Evolutionary conservation across 2,329 filamentous ascomycete genomes (phyloP), one percentile per base, ranked within the genome.

Genomic region (Annulohypoxylon truncatum): DNA sequence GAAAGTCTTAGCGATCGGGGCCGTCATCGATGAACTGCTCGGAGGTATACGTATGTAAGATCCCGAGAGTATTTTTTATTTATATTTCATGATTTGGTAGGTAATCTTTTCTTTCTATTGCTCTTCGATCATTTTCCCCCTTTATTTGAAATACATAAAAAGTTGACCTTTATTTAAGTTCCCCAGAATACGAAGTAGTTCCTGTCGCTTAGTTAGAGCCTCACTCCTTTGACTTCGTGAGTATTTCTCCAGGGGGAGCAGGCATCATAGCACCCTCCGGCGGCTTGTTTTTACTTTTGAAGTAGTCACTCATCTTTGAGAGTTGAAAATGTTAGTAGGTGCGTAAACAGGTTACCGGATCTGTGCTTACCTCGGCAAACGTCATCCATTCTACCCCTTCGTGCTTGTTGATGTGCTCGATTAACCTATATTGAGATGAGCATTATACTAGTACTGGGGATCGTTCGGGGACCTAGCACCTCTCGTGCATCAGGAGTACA

Each of bases 401-500:
- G 20, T 85, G 83, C 56, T 81, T 82, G 44, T 89, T 91, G 73
- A 92, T 90, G 59, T 91, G 82, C 70, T 92, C 89, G 66, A 92
- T 92, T 31, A 90, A 83, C 55, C 83, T 81, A 5, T 50, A 51
- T 26, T 48, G 10, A 54, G 73, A 77, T 67, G 26, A 67, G 35
- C 13, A 33, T 61, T 9, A 40, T 6, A n/a, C 15, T 4, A 4
- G 22, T 2, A 15, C 20, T 64, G 62, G 69, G 38, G 20, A 56
- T 35, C 13, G 22, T 71, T 26, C 12, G 70, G 58, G 15, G 20
- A 8, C 6, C 10, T 6, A 28, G 77, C 76, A 87, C 84, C 89
- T 84, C 77, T 93, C 89, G 68, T 92, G 89, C 90, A 93, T 92
- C 5, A 92, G 79, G 26, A 93, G 72, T 0, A 89, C 91, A 77